Percentiles rank a stretch among this genome's conserved stretches.
Conservation (phyloP, 2,329 filamentous ascomycete genomes). For the Alternaria viburni region DNA sequence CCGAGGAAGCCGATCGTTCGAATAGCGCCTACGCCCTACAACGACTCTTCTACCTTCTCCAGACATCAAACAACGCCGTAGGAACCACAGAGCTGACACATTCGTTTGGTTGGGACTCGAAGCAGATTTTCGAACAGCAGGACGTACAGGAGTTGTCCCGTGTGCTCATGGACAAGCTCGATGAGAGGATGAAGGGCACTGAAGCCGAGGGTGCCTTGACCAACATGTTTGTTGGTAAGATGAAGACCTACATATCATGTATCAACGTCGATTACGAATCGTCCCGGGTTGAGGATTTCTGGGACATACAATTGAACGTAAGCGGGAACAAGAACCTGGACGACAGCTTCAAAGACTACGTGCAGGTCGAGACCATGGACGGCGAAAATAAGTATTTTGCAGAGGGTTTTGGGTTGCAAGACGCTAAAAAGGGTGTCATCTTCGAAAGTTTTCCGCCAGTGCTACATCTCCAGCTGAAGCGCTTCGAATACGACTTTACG, state of each 20-base stretch:
- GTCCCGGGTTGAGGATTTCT: conserved; percentile 94
- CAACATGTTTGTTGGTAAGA: conserved; percentile 93
- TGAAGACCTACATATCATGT: conserved; percentile 98
- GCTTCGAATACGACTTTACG: conserved; percentile 97
- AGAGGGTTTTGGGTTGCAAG: conserved; percentile 88
- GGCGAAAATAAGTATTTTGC: conserved; percentile 99
- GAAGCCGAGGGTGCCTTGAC: conserved; percentile 86
- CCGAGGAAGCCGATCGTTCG: conserved; percentile 76
- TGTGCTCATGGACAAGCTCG: conserved; percentile 96
- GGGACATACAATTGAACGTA: conserved; percentile 98
- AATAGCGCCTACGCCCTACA: conserved; percentile 96
- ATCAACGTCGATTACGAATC: conserved; percentile 99
- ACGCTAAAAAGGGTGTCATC: conserved; percentile 97
- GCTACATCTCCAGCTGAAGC: conserved; percentile 91
- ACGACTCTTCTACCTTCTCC: conserved; percentile 90
- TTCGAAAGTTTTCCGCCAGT: conserved; percentile 96
- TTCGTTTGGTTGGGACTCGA: conserved; percentile 97
- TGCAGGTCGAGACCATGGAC: conserved; percentile 94
- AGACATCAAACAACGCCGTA: conserved; percentile 83
- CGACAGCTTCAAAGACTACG: conserved; percentile 94
- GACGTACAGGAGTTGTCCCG: conserved; percentile 96
- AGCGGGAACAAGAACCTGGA: conserved; percentile 90
- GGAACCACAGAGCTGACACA: conserved; percentile 91
- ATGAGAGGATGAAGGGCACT: conserved; percentile 98
- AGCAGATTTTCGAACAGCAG: conserved; percentile 98